phyloP scores from a whole-genome alignment of 495 filamentous ascomycete species.

The Xylaria acuta region DNA sequence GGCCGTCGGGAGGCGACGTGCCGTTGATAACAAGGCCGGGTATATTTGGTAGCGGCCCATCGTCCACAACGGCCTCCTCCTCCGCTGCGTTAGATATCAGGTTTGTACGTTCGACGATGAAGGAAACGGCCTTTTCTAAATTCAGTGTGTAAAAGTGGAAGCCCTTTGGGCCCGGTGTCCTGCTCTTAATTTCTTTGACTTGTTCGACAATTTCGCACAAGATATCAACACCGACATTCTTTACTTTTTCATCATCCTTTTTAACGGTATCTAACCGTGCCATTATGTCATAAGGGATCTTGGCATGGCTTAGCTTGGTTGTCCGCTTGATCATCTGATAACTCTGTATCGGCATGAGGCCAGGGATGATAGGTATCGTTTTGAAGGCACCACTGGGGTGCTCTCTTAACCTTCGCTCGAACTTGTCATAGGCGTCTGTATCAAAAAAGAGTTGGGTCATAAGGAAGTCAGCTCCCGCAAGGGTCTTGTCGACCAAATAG shows the following conservation, averaged over 20 bases:
- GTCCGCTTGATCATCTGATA: constrained; percentile 94
- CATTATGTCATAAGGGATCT: constrained; percentile 73
- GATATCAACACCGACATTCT: constrained; percentile 73
- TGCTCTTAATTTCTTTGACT: constrained; percentile 67
- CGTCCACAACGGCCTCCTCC: constrained; percentile 52
- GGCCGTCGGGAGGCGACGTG: constrained; percentile 33
- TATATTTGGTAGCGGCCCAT: constrained; percentile 52
- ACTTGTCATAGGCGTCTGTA: constrained; percentile 76
- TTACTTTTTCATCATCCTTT: constrained; percentile 91
- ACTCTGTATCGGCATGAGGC: constrained; percentile 96
- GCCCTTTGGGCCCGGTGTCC: constrained; percentile 65
- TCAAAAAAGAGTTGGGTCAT: constrained; percentile 99
- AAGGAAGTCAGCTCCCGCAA: constrained; percentile 94
- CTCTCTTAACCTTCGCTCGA: constrained; percentile 77
- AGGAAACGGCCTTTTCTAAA: constrained; percentile 93
- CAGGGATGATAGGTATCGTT: constrained; percentile 88
- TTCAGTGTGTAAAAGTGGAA: constrained; percentile 99
- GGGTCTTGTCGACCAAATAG: constrained; percentile 87
- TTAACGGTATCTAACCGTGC: constrained; percentile 77
- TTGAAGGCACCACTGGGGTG: constrained; percentile 88
- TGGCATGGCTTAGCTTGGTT: constrained; percentile 93
- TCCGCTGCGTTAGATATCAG: constrained; percentile 71
- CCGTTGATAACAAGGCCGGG: constrained; percentile 48
- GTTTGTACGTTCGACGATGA: constrained; percentile 85
- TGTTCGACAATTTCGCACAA: constrained; percentile 71